phyloP scores from a whole-genome alignment of 2,329 filamentous ascomycete genomes.

The Xylaria sp. region DNA sequence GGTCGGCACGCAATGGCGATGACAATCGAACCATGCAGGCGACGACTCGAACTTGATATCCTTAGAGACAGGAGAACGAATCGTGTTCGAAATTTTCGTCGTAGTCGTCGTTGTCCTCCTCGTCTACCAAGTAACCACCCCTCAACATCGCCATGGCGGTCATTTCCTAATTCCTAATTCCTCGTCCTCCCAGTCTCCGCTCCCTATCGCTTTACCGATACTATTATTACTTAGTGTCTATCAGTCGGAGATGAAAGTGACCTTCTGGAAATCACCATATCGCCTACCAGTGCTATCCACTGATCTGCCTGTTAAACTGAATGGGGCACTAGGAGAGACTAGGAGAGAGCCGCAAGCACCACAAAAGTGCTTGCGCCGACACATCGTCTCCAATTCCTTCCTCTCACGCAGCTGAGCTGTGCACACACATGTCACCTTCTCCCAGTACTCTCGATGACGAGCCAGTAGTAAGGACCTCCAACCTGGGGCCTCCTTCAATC shows the following conservation, averaged over 20 bases:
- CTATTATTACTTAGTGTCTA: not conserved
- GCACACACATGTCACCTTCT: slow-evolving; percentile 33
- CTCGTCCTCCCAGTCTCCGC: slow-evolving; percentile 23
- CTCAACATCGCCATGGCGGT: slow-evolving; percentile 9
- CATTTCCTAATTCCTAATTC: slow-evolving; percentile 22
- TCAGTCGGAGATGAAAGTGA: slow-evolving; percentile 13
- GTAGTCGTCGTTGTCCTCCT: slow-evolving; percentile 3
- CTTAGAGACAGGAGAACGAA: slow-evolving; percentile 2
- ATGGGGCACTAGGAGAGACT: slow-evolving; percentile 9
- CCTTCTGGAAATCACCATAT: slow-evolving; percentile 1
- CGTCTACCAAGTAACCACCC: not conserved
- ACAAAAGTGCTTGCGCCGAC: not conserved
- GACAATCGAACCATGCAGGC: slow-evolving; percentile 15
- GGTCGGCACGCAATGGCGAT: not conserved
- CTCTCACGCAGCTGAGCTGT: slow-evolving; percentile 18
- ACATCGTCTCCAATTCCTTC: slow-evolving; percentile 22
- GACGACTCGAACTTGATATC: slow-evolving; percentile 1
- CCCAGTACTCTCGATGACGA: slow-evolving; percentile 17
- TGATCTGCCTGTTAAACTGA: not conserved
- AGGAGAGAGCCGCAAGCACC: slow-evolving; percentile 30
- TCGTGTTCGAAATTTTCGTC: slow-evolving; percentile 8
- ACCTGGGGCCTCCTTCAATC: slow-evolving; percentile 7
- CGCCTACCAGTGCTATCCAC: not conserved
- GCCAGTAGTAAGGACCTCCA: slow-evolving; percentile 27
- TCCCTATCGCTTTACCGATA: slow-evolving; percentile 7